phyloP scores from a whole-genome alignment of 768 basidiomycete species.

The Cystofilobasidium ferigula region DNA sequence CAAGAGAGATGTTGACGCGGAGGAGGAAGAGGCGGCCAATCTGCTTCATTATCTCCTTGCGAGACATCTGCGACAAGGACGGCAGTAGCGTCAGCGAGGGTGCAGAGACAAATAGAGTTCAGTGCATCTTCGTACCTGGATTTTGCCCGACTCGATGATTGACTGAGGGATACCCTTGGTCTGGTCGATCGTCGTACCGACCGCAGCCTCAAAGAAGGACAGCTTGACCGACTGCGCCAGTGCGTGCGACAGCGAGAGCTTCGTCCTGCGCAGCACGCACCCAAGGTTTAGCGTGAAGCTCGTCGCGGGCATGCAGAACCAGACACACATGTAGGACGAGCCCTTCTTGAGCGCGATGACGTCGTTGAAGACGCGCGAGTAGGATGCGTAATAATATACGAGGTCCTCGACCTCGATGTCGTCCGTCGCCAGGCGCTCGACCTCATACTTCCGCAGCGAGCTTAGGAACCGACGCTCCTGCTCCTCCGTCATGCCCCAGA shows the following conservation, averaged over 20 bases:
- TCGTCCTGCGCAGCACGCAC: conserved; percentile 55
- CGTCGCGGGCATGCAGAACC: conserved; percentile 24
- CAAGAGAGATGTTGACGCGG: conserved; percentile 85
- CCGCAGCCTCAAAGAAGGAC: conserved; percentile 87
- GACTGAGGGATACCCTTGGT: conserved; percentile 92
- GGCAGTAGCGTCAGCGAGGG: background rate
- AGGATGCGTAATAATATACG: conserved; percentile 93
- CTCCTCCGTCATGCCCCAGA: conserved; percentile 93
- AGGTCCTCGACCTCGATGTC: conserved; percentile 93
- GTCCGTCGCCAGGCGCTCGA: conserved; percentile 73
- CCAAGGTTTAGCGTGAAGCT: background rate
- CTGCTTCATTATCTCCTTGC: conserved; percentile 87
- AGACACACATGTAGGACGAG: conserved; percentile 80
- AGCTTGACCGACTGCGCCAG: conserved; percentile 95
- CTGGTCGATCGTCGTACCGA: conserved; percentile 85
- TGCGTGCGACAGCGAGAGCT: conserved; percentile 85
- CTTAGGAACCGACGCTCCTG: conserved; percentile 83
- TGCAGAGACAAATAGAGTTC: background rate
- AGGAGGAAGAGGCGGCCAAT: conserved; percentile 89
- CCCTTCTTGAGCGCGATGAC: conserved; percentile 86
- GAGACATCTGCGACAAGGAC: conserved; percentile 35
- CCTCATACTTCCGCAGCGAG: conserved; percentile 82
- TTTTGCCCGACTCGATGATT: conserved; percentile 88
- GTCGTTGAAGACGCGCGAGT: conserved; percentile 95
- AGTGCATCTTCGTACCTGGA: conserved; percentile 46